Evolutionary conservation across 352 stramenopile genomes (phyloP).

Genomic region (Pythium brachiatum): DNA sequence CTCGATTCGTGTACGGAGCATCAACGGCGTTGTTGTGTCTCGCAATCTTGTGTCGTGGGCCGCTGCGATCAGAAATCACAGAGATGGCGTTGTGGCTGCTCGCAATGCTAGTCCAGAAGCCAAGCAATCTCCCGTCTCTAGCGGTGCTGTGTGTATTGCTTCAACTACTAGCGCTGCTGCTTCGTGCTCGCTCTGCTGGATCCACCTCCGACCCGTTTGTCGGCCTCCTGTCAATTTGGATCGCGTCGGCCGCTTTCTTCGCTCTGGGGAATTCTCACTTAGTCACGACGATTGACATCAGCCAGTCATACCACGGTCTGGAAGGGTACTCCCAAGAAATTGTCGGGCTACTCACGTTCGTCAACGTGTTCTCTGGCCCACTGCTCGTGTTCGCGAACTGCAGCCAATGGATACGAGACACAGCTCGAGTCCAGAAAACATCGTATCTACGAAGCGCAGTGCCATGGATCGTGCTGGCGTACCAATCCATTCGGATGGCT

Average conservation of each 20-base stretch:
- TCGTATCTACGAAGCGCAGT: background rate
- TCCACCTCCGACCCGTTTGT: background rate
- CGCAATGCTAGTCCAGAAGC: slow-evolving; percentile 54
- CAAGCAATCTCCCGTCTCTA: slow-evolving; percentile 57
- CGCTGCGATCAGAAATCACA: slow-evolving; percentile 15
- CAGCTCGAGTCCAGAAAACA: background rate
- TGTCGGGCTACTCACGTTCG: slow-evolving; percentile 72
- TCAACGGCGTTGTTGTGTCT: slow-evolving; percentile 23
- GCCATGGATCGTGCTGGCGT: slow-evolving; percentile 13
- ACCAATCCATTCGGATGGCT: slow-evolving; percentile 15
- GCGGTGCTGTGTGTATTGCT: slow-evolving; percentile 51
- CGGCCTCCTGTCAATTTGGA: slow-evolving; percentile 14
- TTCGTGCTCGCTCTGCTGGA: background rate
- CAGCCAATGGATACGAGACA: slow-evolving; percentile 33
- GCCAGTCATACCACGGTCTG: slow-evolving; percentile 82
- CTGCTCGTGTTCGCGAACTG: slow-evolving; percentile 57
- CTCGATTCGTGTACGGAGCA: slow-evolving; percentile 48
- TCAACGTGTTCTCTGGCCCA: slow-evolving; percentile 73
- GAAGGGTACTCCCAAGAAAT: slow-evolving; percentile 76
- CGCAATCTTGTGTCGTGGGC: slow-evolving; percentile 3
- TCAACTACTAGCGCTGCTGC: slow-evolving; percentile 8
- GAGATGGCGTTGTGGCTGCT: slow-evolving; percentile 71
- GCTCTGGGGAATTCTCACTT: slow-evolving; percentile 87
- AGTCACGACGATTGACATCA: slow-evolving; percentile 89
- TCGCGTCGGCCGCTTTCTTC: slow-evolving; percentile 80